Evolutionary conservation across 768 basidiomycete species (phyloP).

Genomic region (Russula foetens): DNA sequence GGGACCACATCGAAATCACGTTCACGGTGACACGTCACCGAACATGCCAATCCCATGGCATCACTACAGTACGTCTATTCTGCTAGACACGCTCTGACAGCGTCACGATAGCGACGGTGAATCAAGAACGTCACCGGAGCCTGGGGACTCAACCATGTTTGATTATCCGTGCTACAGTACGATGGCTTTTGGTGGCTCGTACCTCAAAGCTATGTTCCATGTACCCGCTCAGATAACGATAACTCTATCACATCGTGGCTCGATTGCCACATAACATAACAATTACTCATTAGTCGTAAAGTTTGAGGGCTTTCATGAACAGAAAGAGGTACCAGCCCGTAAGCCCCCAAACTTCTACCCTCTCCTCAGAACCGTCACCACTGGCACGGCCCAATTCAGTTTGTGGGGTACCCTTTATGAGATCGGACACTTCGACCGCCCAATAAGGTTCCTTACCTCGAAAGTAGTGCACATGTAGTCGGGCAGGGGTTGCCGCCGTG

Average conservation of each 20-base stretch:
- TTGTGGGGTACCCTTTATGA: conserved; percentile 26
- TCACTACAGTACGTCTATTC: not conserved
- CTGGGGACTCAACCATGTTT: too few relatives aligned
- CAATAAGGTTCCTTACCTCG: conserved; percentile 52
- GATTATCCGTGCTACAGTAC: too few relatives aligned
- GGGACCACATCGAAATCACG: not conserved
- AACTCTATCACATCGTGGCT: not conserved
- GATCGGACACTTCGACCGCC: conserved; percentile 59
- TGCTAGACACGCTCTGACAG: not conserved
- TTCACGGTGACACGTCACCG: not conserved
- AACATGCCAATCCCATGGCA: not conserved
- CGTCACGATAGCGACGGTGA: not conserved
- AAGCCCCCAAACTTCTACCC: conserved; percentile 72
- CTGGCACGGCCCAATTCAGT: conserved; percentile 34
- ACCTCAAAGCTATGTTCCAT: not conserved
- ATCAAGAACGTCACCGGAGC: not conserved
- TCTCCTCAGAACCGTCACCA: conserved; percentile 35
- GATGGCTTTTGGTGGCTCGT: not conserved
- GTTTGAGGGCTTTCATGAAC: conserved; percentile 47
- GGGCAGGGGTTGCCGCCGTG: conserved; percentile 38
- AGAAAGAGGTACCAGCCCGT: conserved; percentile 75
- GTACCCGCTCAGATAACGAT: not conserved
- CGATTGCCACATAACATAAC: not conserved
- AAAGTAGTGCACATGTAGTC: conserved; percentile 47
- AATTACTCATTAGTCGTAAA: conserved; percentile 35